Percentiles rank a stretch among this genome's conserved stretches.
Conservation (phyloP, 169 alveolate species). For the Cryptosporidium andersoni region DNA sequence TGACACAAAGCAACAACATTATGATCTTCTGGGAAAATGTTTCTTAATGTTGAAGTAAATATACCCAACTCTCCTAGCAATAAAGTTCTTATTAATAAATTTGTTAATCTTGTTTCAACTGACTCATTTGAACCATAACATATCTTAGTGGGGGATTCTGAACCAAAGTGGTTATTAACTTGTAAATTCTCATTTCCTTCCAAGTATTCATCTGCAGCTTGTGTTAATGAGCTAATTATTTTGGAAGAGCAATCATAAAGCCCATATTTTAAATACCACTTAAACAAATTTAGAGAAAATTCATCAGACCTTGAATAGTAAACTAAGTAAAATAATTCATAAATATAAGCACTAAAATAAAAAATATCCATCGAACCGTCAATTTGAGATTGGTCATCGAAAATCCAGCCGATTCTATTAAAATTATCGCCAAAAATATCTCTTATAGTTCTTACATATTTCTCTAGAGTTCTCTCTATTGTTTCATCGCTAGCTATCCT, state of each 20-base stretch:
- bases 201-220: constrained; percentile 32
- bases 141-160: background rate
- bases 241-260: constrained; percentile 33
- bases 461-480: constrained; percentile 34
- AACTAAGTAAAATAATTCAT: constrained; percentile 37
- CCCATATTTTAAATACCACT: constrained; percentile 58
- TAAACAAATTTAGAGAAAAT: constrained; percentile 9
- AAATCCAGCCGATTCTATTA: constrained; percentile 12
- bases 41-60: constrained; percentile 40
- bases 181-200: constrained; percentile 22
- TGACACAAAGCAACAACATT: constrained; percentile 4
- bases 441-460: constrained; percentile 23
- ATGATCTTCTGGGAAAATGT: constrained; percentile 31
- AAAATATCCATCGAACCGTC: constrained; percentile 48
- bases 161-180: background rate
- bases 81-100: constrained; percentile 19
- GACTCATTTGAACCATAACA: background rate
- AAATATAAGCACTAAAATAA: constrained; percentile 51
- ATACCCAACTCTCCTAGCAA: constrained; percentile 33
- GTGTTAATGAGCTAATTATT: constrained; percentile 25
- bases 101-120: constrained; percentile 22
- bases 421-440: constrained; percentile 40
- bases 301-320: constrained; percentile 34
- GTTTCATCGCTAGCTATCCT: constrained; percentile 23
- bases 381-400: background rate